Percentiles rank a stretch among this genome's conserved stretches.
Conservation (phyloP, 495 filamentous ascomycete genomes). For the Penicillium turbatum region DNA sequence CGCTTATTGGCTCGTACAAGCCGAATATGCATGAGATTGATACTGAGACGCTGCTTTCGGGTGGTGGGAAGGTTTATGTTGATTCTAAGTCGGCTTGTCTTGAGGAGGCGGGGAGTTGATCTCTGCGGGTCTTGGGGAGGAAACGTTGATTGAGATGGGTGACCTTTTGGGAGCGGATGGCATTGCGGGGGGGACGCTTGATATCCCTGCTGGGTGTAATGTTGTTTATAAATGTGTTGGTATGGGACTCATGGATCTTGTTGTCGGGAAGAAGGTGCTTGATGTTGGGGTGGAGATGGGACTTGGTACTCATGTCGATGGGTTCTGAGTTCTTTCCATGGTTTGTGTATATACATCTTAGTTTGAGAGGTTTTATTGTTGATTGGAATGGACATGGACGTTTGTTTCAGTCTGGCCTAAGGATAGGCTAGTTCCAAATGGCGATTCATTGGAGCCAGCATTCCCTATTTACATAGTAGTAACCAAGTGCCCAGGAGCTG, state of each 20-base stretch:
- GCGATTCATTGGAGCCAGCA: too few relatives aligned
- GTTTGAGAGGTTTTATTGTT: neutral
- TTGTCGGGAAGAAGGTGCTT: slow-evolving; percentile 64
- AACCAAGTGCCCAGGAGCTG: too few relatives aligned
- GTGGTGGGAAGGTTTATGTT: slow-evolving; percentile 71
- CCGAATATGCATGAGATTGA: slow-evolving; percentile 84
- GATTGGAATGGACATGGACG: neutral
- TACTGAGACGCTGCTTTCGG: slow-evolving; percentile 65
- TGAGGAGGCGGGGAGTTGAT: slow-evolving; percentile 84
- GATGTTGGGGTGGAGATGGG: slow-evolving; percentile 63
- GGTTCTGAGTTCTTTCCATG: slow-evolving; percentile 54
- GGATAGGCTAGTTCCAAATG: too few relatives aligned
- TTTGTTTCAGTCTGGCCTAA: neutral
- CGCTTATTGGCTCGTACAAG: slow-evolving; percentile 80
- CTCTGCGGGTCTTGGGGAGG: slow-evolving; percentile 58
- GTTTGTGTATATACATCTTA: neutral
- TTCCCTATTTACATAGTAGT: too few relatives aligned
- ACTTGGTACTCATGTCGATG: slow-evolving; percentile 64
- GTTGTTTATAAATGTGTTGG: slow-evolving; percentile 54
- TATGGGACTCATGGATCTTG: slow-evolving; percentile 47
- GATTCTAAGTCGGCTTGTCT: slow-evolving; percentile 77
- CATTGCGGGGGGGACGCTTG: slow-evolving; percentile 14
- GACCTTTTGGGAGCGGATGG: slow-evolving; percentile 60
- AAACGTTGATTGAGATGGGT: slow-evolving; percentile 78
- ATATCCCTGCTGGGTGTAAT: slow-evolving; percentile 53